A percentile compares a stretch with the other conserved stretches of the same genome.
These are phyloP conservation scores for Melaleuca quinquenervia DNA, from an alignment of 345 rosid species.

Conservation along the genomic window DNA sequence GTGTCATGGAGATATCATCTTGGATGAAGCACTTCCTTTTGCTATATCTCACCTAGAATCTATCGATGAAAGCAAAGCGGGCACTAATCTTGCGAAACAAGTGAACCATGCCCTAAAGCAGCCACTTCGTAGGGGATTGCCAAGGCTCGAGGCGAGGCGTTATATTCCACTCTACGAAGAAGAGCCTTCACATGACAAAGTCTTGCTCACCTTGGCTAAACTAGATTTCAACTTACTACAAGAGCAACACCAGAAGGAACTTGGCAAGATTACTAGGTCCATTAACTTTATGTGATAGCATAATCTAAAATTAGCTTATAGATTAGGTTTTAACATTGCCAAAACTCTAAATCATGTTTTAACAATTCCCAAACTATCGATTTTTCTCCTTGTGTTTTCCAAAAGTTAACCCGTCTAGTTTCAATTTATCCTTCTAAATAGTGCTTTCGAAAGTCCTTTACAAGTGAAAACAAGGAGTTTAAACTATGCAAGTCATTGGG, in stretches of 20 bases:
- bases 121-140: neutral
- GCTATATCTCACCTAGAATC: neutral
- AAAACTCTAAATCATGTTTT: neutral
- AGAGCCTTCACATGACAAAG: neutral
- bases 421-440: neutral
- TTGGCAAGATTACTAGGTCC: neutral
- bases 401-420: neutral
- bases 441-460: neutral
- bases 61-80: neutral
- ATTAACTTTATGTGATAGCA: neutral
- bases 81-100: neutral
- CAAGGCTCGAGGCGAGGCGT: neutral
- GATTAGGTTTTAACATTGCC: neutral
- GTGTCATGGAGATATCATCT: neutral
- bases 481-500: neutral
- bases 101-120: slow-evolving; percentile 1
- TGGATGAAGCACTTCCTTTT: slow-evolving; percentile 10
- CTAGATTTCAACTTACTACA: slow-evolving; percentile 5
- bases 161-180: neutral
- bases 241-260: slow-evolving; percentile 3
- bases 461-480: neutral
- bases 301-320: neutral
- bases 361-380: neutral
- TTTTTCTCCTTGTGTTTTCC: neutral
- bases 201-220: neutral